Base-by-base conservation (phyloP, 129 eudicot genomes). In the carrot (Daucus carota) region DNA sequence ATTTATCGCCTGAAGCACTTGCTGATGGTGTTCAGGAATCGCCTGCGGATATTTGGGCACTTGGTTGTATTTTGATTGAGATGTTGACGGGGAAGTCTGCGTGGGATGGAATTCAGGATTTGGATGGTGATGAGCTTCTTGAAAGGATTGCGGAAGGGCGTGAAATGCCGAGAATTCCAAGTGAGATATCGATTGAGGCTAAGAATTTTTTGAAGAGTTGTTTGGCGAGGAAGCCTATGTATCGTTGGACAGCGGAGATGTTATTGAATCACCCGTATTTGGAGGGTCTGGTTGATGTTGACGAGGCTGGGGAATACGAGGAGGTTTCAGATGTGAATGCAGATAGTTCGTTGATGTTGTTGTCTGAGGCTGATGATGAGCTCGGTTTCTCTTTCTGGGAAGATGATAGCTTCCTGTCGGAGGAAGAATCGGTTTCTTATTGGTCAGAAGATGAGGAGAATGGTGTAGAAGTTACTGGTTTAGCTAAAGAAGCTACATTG, bases 41-140 rank as follows among this genome's bases (percentile, higher is more conserved):
- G 75, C 87, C 97, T 28, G 72, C 83, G 45, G 97, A 91, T 83
- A 77, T 91, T 47, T 91, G 97, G 97, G 93, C 97, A 0, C 60
- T 91, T 26, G 97, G 97, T 36, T 88, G 93, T 72, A 85, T 85
- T 14, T 87, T 91, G 44, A 83, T 83, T 4, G 90, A 91, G 80
- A 91, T 91, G 97, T 72, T 91, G 31, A 88, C 97, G 3, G 97
- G 97, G 28, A 88, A 86, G 47, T 84, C 88, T 10, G 73, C 85
- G 11, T 81, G 91, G 93, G 77, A 44, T 71, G 62, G 74, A 24
- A 31, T 65, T 13, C 52, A 75, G 36, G 84, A 86, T 73, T 66
- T 52, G 74, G 76, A 74, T 42, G 73, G 79, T 2, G 83, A 81
- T 6, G 87, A 83, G 68, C 67, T 91, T 57, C 76, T 85, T 14